Percentiles rank a stretch among this genome's conserved stretches.
These are phyloP conservation scores for Saccharomycopsis fodiens DNA, from an alignment of 805 yeast species.

Conservation along the genomic window DNA sequence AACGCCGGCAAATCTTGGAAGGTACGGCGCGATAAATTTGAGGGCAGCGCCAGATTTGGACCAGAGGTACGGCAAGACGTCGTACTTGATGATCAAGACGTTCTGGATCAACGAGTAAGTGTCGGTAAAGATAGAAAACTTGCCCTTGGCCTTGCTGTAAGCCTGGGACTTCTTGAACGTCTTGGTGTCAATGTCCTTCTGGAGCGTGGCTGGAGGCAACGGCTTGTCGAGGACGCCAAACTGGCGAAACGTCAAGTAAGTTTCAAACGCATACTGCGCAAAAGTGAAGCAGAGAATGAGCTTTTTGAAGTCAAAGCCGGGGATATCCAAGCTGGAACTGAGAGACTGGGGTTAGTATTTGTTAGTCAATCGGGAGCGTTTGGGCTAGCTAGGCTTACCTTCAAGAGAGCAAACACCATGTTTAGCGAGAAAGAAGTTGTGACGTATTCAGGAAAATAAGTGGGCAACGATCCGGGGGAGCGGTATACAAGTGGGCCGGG, in stretches of 20 bases:
- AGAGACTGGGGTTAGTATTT: conserved; percentile 1
- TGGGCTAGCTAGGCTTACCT: not conserved
- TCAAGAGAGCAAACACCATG: conserved; percentile 1
- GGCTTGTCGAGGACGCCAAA: conserved; percentile 51
- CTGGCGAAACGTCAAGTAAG: conserved; percentile 71
- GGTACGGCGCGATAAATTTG: conserved; percentile 21
- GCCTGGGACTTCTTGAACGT: conserved; percentile 71
- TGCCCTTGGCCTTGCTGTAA: conserved; percentile 73
- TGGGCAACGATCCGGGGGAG: not conserved
- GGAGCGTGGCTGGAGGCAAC: conserved; percentile 61
- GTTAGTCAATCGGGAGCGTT: not conserved
- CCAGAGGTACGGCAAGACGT: conserved; percentile 63
- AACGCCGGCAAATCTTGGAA: conserved; percentile 29
- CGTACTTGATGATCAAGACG: conserved; percentile 47
- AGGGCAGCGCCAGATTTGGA: conserved; percentile 32
- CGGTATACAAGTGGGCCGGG: too few species aligned
- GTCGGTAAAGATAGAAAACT: conserved; percentile 53
- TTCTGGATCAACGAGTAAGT: conserved; percentile 47
- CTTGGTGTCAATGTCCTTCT: conserved; percentile 59
- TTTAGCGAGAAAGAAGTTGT: not conserved
- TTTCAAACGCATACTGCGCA: conserved; percentile 69
- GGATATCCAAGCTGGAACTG: conserved; percentile 23
- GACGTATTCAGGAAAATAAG: not conserved
- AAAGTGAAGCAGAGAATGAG: conserved; percentile 67
- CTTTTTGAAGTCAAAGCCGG: conserved; percentile 73